Base-by-base conservation (phyloP, 495 filamentous ascomycete genomes). In the Barbatosphaeria neglecta region DNA sequence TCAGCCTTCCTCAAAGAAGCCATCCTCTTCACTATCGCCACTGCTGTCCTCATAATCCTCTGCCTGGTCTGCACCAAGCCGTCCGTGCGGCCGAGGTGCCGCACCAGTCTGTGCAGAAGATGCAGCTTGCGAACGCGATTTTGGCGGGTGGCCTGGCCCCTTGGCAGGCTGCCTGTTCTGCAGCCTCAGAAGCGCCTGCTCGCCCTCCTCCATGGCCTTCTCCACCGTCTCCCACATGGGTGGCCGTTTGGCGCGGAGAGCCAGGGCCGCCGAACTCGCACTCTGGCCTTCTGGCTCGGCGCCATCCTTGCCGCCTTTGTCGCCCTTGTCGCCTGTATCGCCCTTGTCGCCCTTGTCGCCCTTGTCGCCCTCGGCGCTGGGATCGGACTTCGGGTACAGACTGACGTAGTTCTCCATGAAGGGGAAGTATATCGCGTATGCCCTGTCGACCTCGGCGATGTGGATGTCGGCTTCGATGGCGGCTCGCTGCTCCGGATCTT, bases 401-500 rank as follows among this genome's bases (percentile, higher is more conserved):
- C 85, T 80, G 46, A 84, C 67, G 65, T 98, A 98, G 50, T 80
- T 78, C 56, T 87, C 80, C 48, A 76, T 71, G 35, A 87, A 77
- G 5, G 92, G 92, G 56, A 78, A 88, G 65, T 86, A 89, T 38
- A 83, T 75, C 1, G 87, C 80, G 56, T 98, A 98, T 57, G 90
- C 87, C 46, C 90, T 63, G 56, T 95, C 88, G 15, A 96, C 78
- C 48, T 84, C 76, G 6, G 84, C 82, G 13, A 65, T 64, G 51
- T 89, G 82, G 25, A 95, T 69, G 45, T 81, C 71, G 22, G 61
- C 52, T 38, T 76, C 62, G 31, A 84, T 56, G 10, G 60, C 62
- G 18, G 74, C 63, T 8, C 68, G 63, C 49, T 76, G 72, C 22
- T 75, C 63, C 6, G 67, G 59, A 17, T 78, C 63, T 22, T 60